These are phyloP conservation scores for Chlorella sorokiniana DNA, from an alignment of 139 green algal genomes.

Conservation along the genomic window DNA sequence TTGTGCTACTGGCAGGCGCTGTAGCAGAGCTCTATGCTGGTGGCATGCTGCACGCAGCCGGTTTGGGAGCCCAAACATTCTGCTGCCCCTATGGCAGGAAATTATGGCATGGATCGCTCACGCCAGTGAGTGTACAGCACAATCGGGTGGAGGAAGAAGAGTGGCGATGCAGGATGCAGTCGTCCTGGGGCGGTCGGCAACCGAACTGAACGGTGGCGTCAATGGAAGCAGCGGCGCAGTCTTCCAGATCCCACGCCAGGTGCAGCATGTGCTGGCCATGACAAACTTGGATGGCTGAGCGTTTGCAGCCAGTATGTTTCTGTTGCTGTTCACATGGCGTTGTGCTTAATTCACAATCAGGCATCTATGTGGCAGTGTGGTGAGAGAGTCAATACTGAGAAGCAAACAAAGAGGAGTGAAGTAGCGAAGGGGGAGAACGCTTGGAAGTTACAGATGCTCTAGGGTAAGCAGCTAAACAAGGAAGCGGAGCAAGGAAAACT, in stretches of 20 bases:
- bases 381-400: too few relatives aligned
- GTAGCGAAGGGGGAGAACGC: too few relatives aligned
- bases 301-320: too few relatives aligned
- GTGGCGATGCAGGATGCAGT: not conserved
- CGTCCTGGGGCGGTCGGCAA: not conserved
- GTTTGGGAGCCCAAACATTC: not conserved
- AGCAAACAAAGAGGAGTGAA: too few relatives aligned
- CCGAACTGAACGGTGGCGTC: not conserved
- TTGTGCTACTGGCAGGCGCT: not conserved
- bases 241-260: not conserved
- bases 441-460: too few relatives aligned
- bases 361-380: too few relatives aligned
- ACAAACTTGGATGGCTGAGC: not conserved
- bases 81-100: constrained; percentile 14
- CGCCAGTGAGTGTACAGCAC: not conserved
- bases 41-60: not conserved
- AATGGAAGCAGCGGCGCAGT: not conserved
- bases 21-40: not conserved
- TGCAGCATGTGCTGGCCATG: not conserved
- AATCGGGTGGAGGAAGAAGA: not conserved
- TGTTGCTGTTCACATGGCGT: too few relatives aligned
- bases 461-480: too few relatives aligned
- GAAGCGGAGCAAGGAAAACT: not conserved
- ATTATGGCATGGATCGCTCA: not conserved
- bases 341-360: too few relatives aligned